A percentile compares a stretch with the other conserved stretches of the same genome.
Conservation (phyloP, 2,329 filamentous ascomycete species). For the Alternaria arbusti region DNA sequence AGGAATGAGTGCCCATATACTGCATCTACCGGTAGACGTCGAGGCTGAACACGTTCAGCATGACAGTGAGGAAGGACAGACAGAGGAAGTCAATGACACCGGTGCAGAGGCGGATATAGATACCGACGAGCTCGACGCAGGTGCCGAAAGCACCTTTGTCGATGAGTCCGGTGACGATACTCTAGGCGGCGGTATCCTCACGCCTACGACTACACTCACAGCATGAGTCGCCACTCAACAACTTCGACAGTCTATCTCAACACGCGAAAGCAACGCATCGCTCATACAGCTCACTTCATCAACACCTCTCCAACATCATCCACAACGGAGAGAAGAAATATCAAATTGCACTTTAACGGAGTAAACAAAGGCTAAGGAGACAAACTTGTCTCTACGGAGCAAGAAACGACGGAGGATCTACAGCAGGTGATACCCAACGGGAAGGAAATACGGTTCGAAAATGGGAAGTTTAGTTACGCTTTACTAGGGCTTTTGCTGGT, state of each 20-base stretch:
- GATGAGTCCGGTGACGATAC: conserved; percentile 30
- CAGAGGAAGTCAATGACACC: conserved; percentile 23
- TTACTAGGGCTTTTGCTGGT: background rate
- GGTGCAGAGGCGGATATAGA: conserved; percentile 37
- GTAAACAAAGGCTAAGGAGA: background rate
- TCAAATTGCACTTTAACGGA: background rate
- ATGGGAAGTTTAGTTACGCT: background rate
- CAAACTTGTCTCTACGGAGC: background rate
- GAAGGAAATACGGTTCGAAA: background rate
- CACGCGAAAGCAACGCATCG: background rate
- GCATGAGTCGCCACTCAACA: background rate
- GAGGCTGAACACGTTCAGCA: conserved; percentile 15
- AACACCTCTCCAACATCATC: background rate
- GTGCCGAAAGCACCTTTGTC: conserved; percentile 31
- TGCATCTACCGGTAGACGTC: conserved; percentile 4
- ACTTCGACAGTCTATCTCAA: background rate
- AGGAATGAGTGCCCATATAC: background rate
- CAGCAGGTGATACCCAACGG: background rate
- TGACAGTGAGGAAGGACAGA: conserved; percentile 1
- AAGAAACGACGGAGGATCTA: background rate
- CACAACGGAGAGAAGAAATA: background rate
- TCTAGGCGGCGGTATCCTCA: conserved; percentile 21
- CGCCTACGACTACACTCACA: conserved; percentile 21
- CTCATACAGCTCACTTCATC: background rate
- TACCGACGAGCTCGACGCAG: conserved; percentile 33